Conservation (phyloP, 2,329 filamentous ascomycete genomes). For the Fusarium sp. region DNA sequence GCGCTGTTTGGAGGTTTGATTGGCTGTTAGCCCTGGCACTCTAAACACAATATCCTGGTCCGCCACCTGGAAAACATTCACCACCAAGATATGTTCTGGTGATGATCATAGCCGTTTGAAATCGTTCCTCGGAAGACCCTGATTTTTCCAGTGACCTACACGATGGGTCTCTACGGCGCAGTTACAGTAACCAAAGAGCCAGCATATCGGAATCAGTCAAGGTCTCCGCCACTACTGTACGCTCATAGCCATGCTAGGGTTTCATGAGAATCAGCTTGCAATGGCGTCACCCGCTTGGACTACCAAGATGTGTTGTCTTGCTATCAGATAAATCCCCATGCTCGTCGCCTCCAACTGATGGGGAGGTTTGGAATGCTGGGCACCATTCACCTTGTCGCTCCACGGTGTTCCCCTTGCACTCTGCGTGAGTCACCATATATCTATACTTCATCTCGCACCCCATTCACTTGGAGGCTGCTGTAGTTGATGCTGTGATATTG, state of each 20-base stretch:
- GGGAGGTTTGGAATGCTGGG: conserved; percentile 41
- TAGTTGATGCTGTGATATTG: conserved; percentile 30
- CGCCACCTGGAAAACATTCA: conserved; percentile 26
- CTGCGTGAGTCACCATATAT: conserved; percentile 44
- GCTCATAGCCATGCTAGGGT: conserved; percentile 9
- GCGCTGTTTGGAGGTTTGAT: conserved; percentile 29
- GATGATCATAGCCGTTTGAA: conserved; percentile 39
- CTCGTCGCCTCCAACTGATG: conserved; percentile 27
- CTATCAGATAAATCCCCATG: conserved; percentile 39
- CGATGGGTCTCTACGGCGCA: conserved; percentile 14
- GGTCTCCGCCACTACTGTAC: background rate
- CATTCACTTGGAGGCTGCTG: conserved; percentile 44
- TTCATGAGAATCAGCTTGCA: conserved; percentile 17
- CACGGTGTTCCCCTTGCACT: conserved; percentile 44
- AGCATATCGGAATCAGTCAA: conserved; percentile 15
- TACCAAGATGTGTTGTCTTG: conserved; percentile 34
- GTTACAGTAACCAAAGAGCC: conserved; percentile 3
- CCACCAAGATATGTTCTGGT: conserved; percentile 21
- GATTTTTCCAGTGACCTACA: conserved; percentile 24
- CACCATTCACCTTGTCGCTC: conserved; percentile 41
- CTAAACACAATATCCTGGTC: conserved; percentile 23
- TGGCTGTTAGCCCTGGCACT: conserved; percentile 24
- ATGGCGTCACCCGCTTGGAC: conserved; percentile 43
- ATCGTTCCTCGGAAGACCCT: conserved; percentile 32
- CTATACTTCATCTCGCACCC: conserved; percentile 29